phyloP scores from a whole-genome alignment of 2,329 filamentous ascomycete genomes.

The Xylaria digitata region DNA sequence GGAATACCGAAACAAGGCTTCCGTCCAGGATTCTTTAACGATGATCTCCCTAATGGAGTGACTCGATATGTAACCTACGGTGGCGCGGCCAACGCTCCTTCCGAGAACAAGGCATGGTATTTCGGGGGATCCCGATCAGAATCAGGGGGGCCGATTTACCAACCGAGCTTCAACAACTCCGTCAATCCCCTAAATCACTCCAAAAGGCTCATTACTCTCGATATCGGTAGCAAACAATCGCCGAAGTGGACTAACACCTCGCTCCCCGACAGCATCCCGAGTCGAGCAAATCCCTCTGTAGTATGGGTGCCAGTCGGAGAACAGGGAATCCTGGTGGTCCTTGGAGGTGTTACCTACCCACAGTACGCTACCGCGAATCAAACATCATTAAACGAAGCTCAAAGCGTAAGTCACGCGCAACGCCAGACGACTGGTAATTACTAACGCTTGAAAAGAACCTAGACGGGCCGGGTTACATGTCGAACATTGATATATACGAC shows the following conservation, averaged over 20 bases:
- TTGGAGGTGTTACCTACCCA: conserved; percentile 78
- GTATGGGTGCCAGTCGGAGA: conserved; percentile 83
- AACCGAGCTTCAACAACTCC: conserved; percentile 49
- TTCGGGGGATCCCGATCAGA: conserved; percentile 71
- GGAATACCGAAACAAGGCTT: conserved; percentile 59
- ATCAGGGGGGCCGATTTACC: conserved; percentile 62
- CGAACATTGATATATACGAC: conserved; percentile 81
- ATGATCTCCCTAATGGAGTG: conserved; percentile 57
- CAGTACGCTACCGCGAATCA: conserved; percentile 54
- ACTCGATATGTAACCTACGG: conserved; percentile 74
- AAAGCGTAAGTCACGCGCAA: conserved; percentile 54
- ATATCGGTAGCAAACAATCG: conserved; percentile 63
- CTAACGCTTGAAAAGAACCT: conserved; percentile 59
- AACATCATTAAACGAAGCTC: conserved; percentile 50
- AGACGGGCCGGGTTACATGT: conserved; percentile 77
- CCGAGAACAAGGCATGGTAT: conserved; percentile 78
- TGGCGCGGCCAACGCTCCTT: conserved; percentile 71
- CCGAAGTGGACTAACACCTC: conserved; percentile 69
- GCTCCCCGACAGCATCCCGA: conserved; percentile 60
- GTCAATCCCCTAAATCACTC: conserved; percentile 60
- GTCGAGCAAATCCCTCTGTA: conserved; percentile 71
- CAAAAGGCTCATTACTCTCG: conserved; percentile 68
- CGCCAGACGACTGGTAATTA: neutral
- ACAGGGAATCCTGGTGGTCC: conserved; percentile 79
- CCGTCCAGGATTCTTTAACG: conserved; percentile 56